Conservation (phyloP, 2,329 filamentous ascomycete genomes). For the Aspergillus sojae region DNA sequence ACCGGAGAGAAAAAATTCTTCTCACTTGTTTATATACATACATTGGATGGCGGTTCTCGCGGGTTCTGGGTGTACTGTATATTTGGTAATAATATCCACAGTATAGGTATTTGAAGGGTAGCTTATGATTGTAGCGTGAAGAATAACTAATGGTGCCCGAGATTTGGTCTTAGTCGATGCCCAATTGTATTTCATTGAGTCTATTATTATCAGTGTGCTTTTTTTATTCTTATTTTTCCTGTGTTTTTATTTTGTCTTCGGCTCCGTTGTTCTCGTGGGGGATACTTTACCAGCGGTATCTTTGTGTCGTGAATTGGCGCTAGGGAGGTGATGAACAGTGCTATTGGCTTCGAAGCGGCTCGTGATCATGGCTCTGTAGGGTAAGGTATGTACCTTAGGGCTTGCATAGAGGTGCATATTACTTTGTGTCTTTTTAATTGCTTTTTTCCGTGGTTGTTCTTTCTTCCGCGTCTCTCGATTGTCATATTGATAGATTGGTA, state of each 20-base stretch:
- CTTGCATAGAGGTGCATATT: not conserved
- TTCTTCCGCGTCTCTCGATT: not conserved
- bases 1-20: not conserved
- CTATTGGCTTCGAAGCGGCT: slow-evolving; percentile 4
- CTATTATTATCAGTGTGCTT: not conserved
- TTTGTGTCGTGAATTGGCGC: not conserved
- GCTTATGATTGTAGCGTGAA: not conserved
- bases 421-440: not conserved
- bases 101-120: not conserved
- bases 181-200: not conserved
- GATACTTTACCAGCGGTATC: not conserved
- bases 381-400: slow-evolving; percentile 3
- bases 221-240: not conserved
- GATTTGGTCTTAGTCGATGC: not conserved
- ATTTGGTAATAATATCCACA: slow-evolving; percentile 3
- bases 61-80: not conserved
- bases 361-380: slow-evolving; percentile 7
- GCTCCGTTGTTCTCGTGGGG: not conserved
- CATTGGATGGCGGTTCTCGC: slow-evolving; percentile 1
- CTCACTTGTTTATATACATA: not conserved
- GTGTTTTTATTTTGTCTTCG: not conserved
- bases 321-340: slow-evolving; percentile 1
- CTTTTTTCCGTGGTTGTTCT: not conserved
- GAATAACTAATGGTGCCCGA: slow-evolving; percentile 5
- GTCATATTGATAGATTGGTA: not conserved